Conservation (phyloP, 2,329 filamentous ascomycete species). For the Neonectria ditissima region DNA sequence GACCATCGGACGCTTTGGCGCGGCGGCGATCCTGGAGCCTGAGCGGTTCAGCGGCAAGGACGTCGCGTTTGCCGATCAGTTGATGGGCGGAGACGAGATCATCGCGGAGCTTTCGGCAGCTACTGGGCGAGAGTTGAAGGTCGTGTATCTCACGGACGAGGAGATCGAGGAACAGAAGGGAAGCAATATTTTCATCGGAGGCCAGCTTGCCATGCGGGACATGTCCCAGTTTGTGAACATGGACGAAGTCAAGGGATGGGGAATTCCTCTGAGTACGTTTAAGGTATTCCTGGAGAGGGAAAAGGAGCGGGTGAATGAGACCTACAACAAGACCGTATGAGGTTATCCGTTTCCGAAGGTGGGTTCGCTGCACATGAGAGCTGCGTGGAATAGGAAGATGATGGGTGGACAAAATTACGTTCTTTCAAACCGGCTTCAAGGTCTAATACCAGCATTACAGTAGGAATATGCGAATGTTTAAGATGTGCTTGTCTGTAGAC, state of each 20-base stretch:
- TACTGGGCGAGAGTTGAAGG: constrained; percentile 51
- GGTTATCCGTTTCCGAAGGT: background rate
- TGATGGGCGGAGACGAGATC: constrained; percentile 51
- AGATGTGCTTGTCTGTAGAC: background rate
- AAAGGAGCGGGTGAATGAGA: constrained; percentile 47
- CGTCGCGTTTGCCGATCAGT: constrained; percentile 57
- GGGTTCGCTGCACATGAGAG: background rate
- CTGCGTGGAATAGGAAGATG: background rate
- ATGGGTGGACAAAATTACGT: background rate
- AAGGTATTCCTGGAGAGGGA: constrained; percentile 57
- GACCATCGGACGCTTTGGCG: constrained; percentile 61
- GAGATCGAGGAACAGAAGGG: constrained; percentile 52
- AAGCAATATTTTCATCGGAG: constrained; percentile 53
- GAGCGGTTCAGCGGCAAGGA: constrained; percentile 54
- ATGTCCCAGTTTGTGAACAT: constrained; percentile 53
- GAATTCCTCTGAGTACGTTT: constrained; percentile 57
- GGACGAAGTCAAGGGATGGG: constrained; percentile 51
- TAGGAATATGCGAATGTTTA: too few species aligned
- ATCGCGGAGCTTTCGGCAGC: constrained; percentile 51
- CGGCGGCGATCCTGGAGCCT: constrained; percentile 57
- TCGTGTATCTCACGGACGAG: constrained; percentile 54
- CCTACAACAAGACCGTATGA: constrained; percentile 38
- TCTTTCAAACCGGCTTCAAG: background rate
- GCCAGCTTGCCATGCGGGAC: constrained; percentile 51
- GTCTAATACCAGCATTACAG: too few species aligned